Percentiles rank a stretch among this genome's conserved stretches.
Conservation (phyloP, 768 basidiomycete genomes). For the Fomitopsis serialis region DNA sequence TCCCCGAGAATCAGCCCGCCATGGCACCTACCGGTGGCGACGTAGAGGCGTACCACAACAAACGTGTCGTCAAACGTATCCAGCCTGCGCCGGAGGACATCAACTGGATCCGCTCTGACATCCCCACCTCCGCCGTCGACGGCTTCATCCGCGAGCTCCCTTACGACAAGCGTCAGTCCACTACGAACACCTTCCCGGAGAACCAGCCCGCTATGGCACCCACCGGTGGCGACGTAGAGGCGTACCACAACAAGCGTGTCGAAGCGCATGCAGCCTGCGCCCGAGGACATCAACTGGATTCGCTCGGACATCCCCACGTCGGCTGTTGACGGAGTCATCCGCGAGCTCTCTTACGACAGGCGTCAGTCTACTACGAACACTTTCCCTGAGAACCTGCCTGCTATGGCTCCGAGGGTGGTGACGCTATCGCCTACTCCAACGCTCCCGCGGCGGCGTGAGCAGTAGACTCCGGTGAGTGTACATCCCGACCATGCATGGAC, state of each 20-base stretch:
- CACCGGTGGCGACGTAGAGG: constrained; percentile 25
- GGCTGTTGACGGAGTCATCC: constrained; percentile 11
- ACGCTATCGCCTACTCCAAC: constrained; percentile 13
- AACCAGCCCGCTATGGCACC: constrained; percentile 30
- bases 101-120: constrained; percentile 27
- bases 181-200: constrained; percentile 24
- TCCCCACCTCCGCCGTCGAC: constrained; percentile 28
- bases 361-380: constrained; percentile 21
- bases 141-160: constrained; percentile 28
- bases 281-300: constrained; percentile 16
- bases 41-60: constrained; percentile 11
- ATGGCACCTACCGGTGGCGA: constrained; percentile 20
- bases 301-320: constrained; percentile 18
- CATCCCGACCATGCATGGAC: no score
- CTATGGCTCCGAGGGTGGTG: constrained; percentile 21
- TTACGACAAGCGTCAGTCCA: constrained; percentile 3
- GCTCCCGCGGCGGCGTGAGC: neutral
- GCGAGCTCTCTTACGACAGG: constrained; percentile 16
- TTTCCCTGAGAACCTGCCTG: constrained; percentile 27
- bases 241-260: constrained; percentile 9
- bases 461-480: constrained; percentile 11
- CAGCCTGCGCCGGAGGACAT: constrained; percentile 10
- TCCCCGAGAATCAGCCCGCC: constrained; percentile 25
- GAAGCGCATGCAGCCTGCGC: constrained; percentile 15
- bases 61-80: constrained; percentile 4